Base-by-base conservation (phyloP, 1,284 basidiomycete genomes). In the Moesziomyces antarcticus region DNA sequence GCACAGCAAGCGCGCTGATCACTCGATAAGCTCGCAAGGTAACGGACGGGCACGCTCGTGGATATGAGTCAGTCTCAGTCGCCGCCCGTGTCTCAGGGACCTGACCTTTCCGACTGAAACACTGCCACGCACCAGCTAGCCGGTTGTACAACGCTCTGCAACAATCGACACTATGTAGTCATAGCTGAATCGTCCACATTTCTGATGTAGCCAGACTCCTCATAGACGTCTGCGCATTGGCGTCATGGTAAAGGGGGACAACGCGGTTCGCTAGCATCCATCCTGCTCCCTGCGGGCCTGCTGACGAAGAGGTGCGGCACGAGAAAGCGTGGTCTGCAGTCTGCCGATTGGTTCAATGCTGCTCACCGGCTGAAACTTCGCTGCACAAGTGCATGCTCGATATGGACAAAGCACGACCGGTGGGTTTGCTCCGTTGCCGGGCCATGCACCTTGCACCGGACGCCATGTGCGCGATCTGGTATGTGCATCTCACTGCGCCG, bases 281-380 rank as follows among this genome's bases (percentile, higher is more conserved):
- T 18, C 27, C 60, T 62, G 60, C 49, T 42, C 1, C 24, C 53
- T 56, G 54, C 60, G 22, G 50, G 42, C 59, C 53, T 21, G 54
- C 43, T 62, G 60, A 62, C 53, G 35, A 56, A 42, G 47, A 50
- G 18, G 11, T 50, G 48, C 41, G 25, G 40, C 18, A 9, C 14
- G 13, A 22, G 14, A 46, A 27, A 18, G 37, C 16, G 16, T 11
- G 16, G 16, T 5, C 7, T 18, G 16, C 37, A 40, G 37, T 18
- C 13, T 16, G 37, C 37, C 14, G 37, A 18, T 40, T 40, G 14
- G 37, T 5, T 18, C 16, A 40, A 14, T 40, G 18, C 37, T 40
- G 16, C 16, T 18, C 16, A 8, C 37, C 7, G 14, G 37, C 37
- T 40, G 4, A 8, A 7, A 7, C 16, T 1, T 5, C 2, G 14